Evolutionary conservation across 352 stramenopile genomes (phyloP).

Genomic region (Lagenidium giganteum): DNA sequence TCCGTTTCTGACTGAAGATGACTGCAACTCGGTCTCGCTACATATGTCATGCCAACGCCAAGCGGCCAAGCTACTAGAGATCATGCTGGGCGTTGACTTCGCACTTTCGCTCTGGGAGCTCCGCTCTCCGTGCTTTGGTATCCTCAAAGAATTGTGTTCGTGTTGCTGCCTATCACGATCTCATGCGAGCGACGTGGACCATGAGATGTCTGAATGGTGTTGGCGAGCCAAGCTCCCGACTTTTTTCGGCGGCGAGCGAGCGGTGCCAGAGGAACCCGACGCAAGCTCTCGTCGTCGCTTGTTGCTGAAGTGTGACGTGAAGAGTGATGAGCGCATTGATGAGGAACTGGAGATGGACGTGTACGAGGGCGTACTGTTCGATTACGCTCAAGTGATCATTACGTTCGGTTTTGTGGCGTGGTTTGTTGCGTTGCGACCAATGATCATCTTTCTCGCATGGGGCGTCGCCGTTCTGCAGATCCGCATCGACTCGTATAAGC

Average conservation of each 20-base stretch:
- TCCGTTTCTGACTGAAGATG: conserved; percentile 21
- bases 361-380: conserved; percentile 71
- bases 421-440: conserved; percentile 49
- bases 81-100: conserved; percentile 34
- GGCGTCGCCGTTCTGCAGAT: conserved; percentile 48
- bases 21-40: conserved; percentile 7
- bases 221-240: no score
- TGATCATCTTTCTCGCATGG: conserved; percentile 36
- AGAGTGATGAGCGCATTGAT: conserved; percentile 18
- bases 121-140: conserved; percentile 12
- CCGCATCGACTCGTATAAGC: conserved; percentile 55
- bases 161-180: neutral
- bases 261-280: no score
- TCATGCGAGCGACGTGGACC: no score
- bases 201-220: no score
- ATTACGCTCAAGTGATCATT: conserved; percentile 69
- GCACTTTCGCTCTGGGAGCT: conserved; percentile 30
- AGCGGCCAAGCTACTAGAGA: conserved; percentile 39
- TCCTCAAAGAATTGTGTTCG: no score
- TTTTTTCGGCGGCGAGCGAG: no score
- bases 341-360: conserved; percentile 32
- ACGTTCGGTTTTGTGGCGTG: conserved; percentile 59
- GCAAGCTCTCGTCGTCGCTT: no score
- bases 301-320: no score
- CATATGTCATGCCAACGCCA: conserved; percentile 33